Evolutionary conservation across 1,139 yeast species (phyloP).

Genomic region (Hemisphaericaspora xylanilytica): DNA sequence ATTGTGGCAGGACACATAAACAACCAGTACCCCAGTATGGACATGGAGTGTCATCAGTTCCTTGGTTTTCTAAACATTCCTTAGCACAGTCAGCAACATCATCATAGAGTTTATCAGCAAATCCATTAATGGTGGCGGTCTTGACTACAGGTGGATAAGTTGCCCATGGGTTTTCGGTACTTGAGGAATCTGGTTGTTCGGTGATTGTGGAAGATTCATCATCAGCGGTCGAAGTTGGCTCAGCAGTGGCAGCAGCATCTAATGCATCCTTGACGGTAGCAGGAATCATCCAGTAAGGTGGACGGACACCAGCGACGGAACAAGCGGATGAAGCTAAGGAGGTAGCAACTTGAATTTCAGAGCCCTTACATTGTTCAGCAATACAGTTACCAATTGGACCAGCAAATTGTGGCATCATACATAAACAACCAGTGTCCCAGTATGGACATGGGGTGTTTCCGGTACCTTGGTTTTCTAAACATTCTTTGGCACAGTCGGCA

Average conservation of each 20-base stretch:
- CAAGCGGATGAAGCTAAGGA: conserved; percentile 26
- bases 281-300: conserved; percentile 24
- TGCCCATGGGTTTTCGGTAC: conserved; percentile 15
- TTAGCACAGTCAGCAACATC: conserved; percentile 24
- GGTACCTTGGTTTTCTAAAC: conserved; percentile 28
- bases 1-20: conserved; percentile 34
- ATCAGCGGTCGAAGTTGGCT: neutral
- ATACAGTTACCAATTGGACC: conserved; percentile 31
- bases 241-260: conserved; percentile 26
- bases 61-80: conserved; percentile 31
- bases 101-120: neutral
- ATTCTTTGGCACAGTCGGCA: conserved; percentile 26
- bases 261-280: conserved; percentile 31
- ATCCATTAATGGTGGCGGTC: conserved; percentile 21
- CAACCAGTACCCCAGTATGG: conserved; percentile 40
- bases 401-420: conserved; percentile 33
- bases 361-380: conserved; percentile 25
- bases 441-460: conserved; percentile 36
- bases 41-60: conserved; percentile 15
- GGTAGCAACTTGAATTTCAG: conserved; percentile 21
- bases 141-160: conserved; percentile 34
- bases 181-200: neutral
- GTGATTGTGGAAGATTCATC: neutral
- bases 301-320: conserved; percentile 24
- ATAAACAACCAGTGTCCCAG: conserved; percentile 40